A percentile compares a stretch with the other conserved stretches of the same genome.
Conservation (phyloP, 2,329 filamentous ascomycete genomes). For the Hymenoscyphus fructigenus region DNA sequence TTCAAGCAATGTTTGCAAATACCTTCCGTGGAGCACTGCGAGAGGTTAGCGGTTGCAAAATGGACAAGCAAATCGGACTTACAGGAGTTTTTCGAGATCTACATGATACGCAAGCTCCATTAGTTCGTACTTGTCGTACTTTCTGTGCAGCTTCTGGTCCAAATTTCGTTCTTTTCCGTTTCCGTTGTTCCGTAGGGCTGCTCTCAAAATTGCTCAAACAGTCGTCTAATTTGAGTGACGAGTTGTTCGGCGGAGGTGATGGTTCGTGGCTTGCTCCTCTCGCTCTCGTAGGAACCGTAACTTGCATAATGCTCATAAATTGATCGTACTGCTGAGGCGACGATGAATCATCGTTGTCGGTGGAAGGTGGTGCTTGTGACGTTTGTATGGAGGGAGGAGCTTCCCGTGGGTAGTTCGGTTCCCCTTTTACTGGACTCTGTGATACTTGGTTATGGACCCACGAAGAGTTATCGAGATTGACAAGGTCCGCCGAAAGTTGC, state of each 20-base stretch:
- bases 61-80: not conserved
- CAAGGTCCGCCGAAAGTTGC: not conserved
- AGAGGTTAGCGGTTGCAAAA: not conserved
- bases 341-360: not conserved
- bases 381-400: not conserved
- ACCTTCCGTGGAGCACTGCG: conserved; percentile 20
- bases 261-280: not conserved
- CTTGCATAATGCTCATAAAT: not conserved
- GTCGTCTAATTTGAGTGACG: conserved; percentile 8
- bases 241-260: not conserved
- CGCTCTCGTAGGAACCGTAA: not conserved
- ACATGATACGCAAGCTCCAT: conserved; percentile 20
- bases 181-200: conserved; percentile 7
- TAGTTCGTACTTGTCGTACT: conserved; percentile 19
- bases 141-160: conserved; percentile 18
- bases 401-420: not conserved
- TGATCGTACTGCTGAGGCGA: not conserved
- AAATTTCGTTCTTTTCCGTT: conserved; percentile 22
- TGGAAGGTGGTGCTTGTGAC: not conserved
- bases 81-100: conserved; percentile 22
- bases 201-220: conserved; percentile 16
- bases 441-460: not conserved
- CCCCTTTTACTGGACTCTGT: not conserved
- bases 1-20: conserved; percentile 21
- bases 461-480: not conserved